Evolutionary conservation across 2,329 filamentous ascomycete species (phyloP).

Genomic region (Pochonia chlamydosporia): DNA sequence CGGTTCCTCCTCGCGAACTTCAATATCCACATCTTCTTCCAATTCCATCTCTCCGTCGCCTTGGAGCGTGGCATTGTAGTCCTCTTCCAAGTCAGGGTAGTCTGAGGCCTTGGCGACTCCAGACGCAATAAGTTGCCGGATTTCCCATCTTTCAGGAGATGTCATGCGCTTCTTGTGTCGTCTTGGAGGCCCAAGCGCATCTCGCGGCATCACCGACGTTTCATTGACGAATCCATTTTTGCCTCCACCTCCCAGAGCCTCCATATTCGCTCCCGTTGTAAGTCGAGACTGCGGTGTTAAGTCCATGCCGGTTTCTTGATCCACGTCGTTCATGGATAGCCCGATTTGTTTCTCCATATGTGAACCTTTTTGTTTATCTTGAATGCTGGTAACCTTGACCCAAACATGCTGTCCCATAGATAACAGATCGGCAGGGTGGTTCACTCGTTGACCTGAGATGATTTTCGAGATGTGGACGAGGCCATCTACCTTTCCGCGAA

Average conservation of each 20-base stretch:
- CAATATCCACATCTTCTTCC: constrained; percentile 95
- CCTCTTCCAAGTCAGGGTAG: constrained; percentile 90
- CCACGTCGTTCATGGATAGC: constrained; percentile 94
- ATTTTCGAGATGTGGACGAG: constrained; percentile 92
- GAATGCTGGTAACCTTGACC: constrained; percentile 86
- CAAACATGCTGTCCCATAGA: constrained; percentile 77
- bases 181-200: constrained; percentile 38
- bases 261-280: constrained; percentile 85
- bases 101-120: constrained; percentile 89
- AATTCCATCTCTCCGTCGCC: constrained; percentile 86
- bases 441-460: constrained; percentile 76
- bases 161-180: constrained; percentile 87
- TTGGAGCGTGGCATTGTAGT: constrained; percentile 81
- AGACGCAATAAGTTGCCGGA: constrained; percentile 90
- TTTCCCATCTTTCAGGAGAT: constrained; percentile 95
- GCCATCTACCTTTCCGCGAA: constrained; percentile 84
- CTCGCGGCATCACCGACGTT: constrained; percentile 22
- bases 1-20: constrained; percentile 92
- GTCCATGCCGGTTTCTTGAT: constrained; percentile 82
- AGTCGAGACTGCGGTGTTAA: constrained; percentile 72
- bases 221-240: constrained; percentile 52
- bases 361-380: no score
- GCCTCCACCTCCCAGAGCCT: constrained; percentile 63
- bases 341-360: constrained; percentile 72
- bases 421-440: constrained; percentile 85